Evolutionary conservation across 2,329 filamentous ascomycete species (phyloP).

Genomic region (Pyrenophora seminiperda): DNA sequence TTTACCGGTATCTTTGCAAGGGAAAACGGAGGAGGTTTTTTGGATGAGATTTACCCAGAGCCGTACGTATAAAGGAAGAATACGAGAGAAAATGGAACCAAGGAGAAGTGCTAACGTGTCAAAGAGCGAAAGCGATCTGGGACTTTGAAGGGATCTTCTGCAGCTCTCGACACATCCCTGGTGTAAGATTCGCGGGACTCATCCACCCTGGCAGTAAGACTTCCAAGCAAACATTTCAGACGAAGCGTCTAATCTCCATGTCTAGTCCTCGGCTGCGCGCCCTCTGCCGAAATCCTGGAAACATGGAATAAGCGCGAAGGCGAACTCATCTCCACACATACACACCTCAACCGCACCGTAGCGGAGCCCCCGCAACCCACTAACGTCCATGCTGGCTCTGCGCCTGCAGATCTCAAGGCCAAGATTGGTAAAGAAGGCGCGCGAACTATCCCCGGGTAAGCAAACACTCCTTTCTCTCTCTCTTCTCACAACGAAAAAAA

Average conservation of each 20-base stretch:
- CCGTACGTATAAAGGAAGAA: slow-evolving; percentile 59
- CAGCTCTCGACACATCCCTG: slow-evolving; percentile 72
- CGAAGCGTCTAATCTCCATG: not conserved
- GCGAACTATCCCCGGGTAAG: slow-evolving; percentile 82
- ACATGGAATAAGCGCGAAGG: slow-evolving; percentile 85
- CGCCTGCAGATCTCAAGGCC: slow-evolving; percentile 61
- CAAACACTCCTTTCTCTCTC: too few relatives aligned
- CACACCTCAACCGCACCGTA: slow-evolving; percentile 66
- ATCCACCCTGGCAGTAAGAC: slow-evolving; percentile 77
- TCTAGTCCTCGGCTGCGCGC: slow-evolving; percentile 70
- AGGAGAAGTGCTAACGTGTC: not conserved
- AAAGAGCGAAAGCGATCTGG: slow-evolving; percentile 74
- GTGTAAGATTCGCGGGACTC: slow-evolving; percentile 83
- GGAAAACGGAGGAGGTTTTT: slow-evolving; percentile 83
- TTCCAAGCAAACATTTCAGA: not conserved
- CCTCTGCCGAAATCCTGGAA: slow-evolving; percentile 74
- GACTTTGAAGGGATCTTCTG: slow-evolving; percentile 81
- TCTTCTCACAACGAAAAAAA: too few relatives aligned
- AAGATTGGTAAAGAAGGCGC: slow-evolving; percentile 80
- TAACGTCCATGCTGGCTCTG: slow-evolving; percentile 75
- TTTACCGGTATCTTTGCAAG: slow-evolving; percentile 84
- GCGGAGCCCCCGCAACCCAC: slow-evolving; percentile 74
- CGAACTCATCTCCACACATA: slow-evolving; percentile 73
- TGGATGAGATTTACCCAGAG: slow-evolving; percentile 85
- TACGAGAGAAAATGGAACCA: not conserved